Base-by-base conservation (phyloP, 306 rosid genomes). In the Fragaria ananassa region DNA sequence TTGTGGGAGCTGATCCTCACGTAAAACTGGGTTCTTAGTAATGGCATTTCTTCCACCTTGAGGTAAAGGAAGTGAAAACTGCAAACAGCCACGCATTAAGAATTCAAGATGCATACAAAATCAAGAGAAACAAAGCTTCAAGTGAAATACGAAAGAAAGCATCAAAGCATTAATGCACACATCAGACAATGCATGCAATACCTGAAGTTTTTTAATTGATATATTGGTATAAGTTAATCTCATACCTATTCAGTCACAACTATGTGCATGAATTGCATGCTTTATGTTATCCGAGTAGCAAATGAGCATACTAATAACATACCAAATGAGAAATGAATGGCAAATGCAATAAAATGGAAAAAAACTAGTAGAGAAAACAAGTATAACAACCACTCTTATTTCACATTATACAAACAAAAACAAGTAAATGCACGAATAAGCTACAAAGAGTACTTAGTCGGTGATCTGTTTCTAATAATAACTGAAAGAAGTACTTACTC, bases 1-100 rank as follows among this genome's bases (percentile, higher is more conserved):
- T 8, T 91, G 96, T 60, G 98, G 98, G 65, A 96, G 91, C 86
- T 96, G 99, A 87, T 96, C 99, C 85, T 96, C 99, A 37, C 99
- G 97, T 76, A 96, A 87, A 79, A 96, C 85, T 57, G 85, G 86
- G 78, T 92, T 92, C 84, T 92, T 92, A 63, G 98, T 78, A 29
- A 92, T 83, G 51, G 97, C 97, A 50, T 89, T 89, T 77, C 99
- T 87, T 81, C 99, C 98, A 45, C 99, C 96, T 77, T 86, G 89
- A 56, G 99, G 98, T 61, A 86, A 76, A 79, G 98, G 99, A 73
- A 96, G 83, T 27, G 99, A 92, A 79, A 89, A 92, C 97, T 95
- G 85, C 83, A 87, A 34, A 78, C 6, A 76, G 64, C 60, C 51
- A 81, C 80, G 73, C 54, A 79, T 78, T 13, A 46, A 46, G 50